These are phyloP conservation scores for Friedmanniomyces simplex DNA, from an alignment of 495 filamentous ascomycete species.

Conservation along the genomic window DNA sequence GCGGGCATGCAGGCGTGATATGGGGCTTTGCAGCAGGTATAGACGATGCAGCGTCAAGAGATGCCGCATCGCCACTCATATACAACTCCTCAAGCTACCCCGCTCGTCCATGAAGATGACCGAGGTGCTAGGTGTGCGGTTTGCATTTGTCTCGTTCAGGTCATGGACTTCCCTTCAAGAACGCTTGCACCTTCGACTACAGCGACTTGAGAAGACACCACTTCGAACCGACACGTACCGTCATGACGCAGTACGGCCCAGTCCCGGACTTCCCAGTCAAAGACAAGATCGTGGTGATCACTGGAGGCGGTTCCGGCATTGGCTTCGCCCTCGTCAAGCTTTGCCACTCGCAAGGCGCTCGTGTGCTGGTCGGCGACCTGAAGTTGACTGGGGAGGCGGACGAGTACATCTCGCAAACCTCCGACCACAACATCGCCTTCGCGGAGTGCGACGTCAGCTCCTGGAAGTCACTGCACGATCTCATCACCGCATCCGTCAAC, in stretches of 20 bases:
- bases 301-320: constrained; percentile 19
- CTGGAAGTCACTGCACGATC: constrained; percentile 23
- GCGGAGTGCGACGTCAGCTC: constrained; percentile 27
- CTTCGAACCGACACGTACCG: not conserved
- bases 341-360: constrained; percentile 18
- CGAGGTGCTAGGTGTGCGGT: not conserved
- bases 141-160: not conserved
- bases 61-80: not conserved
- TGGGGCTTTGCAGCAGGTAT: too few relatives aligned
- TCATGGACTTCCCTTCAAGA: not conserved
- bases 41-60: not conserved
- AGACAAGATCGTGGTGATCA: constrained; percentile 7
- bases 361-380: constrained; percentile 29
- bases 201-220: not conserved
- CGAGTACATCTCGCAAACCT: constrained; percentile 14
- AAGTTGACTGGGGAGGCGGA: constrained; percentile 22
- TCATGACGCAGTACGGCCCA: constrained; percentile 7
- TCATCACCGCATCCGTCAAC: constrained; percentile 24
- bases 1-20: too few relatives aligned
- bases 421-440: constrained; percentile 20
- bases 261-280: not conserved
- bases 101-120: not conserved
- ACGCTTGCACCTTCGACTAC: not conserved
- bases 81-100: not conserved
- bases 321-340: constrained; percentile 25